A percentile compares a stretch with the other conserved stretches of the same genome.
Evolutionary conservation across 1,139 yeast genomes (phyloP).

Genomic region (Diutina pseudorugosa): DNA sequence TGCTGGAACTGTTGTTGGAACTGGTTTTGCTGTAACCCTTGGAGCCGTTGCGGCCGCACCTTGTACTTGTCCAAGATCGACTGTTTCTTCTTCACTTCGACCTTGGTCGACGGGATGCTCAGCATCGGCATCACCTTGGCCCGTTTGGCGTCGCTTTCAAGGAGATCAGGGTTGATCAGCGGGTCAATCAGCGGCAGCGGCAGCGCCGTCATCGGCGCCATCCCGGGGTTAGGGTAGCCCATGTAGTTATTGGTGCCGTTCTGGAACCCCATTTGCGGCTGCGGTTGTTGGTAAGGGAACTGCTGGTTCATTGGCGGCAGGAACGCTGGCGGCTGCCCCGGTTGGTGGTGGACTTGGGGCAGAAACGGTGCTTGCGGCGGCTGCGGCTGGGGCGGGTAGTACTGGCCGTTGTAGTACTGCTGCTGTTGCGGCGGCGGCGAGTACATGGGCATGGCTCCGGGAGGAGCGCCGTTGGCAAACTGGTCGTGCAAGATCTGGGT

Average conservation of each 20-base stretch:
- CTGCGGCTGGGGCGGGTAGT: slow-evolving; percentile 2
- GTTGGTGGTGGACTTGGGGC: not conserved
- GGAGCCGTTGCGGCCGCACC: slow-evolving; percentile 9
- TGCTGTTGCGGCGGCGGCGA: not conserved
- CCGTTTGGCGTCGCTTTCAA: slow-evolving; percentile 6
- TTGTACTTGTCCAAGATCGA: slow-evolving; percentile 44
- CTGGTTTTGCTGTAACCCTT: slow-evolving; percentile 14
- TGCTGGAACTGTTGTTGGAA: slow-evolving; percentile 5
- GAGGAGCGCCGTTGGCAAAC: slow-evolving; percentile 16
- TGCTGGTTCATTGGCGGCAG: not conserved
- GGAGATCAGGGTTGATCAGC: slow-evolving; percentile 13
- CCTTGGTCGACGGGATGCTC: slow-evolving; percentile 35
- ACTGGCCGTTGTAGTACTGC: not conserved
- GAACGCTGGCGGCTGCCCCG: not conserved
- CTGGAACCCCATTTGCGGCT: slow-evolving; percentile 11
- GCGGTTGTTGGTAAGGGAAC: not conserved
- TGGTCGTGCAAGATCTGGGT: slow-evolving; percentile 34
- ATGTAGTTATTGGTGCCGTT: slow-evolving; percentile 21
- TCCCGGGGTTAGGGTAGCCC: slow-evolving; percentile 15
- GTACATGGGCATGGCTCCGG: slow-evolving; percentile 10
- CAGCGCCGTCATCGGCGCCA: slow-evolving; percentile 5
- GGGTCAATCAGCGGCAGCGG: slow-evolving; percentile 11
- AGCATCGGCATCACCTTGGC: slow-evolving; percentile 3
- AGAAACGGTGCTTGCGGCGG: not conserved
- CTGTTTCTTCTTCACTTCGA: slow-evolving; percentile 36